Evolutionary conservation across 208 protist genomes (phyloP), one percentile per base, ranked within the genome.

Genomic region (Trypanosoma mega): DNA sequence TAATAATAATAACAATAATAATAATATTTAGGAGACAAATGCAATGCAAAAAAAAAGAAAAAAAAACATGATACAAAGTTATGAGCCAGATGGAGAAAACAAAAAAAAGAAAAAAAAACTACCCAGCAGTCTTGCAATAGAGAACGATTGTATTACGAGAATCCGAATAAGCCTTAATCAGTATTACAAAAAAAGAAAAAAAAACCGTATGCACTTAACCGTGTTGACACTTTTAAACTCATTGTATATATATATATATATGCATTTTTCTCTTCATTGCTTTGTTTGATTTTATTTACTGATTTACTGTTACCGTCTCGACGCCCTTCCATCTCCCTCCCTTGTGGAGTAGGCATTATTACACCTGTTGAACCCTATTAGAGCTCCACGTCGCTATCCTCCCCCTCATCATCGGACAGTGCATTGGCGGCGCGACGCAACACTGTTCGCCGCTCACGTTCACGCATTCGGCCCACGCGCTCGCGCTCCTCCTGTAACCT

Each of bases 381-480:
- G 18, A 65, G n/a, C 50, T 63, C 55, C 52, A 62, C 59, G 37
- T 65, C 58, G 31, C 54, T 62, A 31, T 67, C 59, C 6, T 62
- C 50, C 21, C 52, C 64, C 9, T 18, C 23, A 5, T 51, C 50
- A 59, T 20, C 1, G 18, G 2, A 3, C 11, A 21, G 14, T 3
- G n/a, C 27, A 4, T 43, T n/a, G 33, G 31, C 12, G 29, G 56
- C 30, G 33, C 56, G 55, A 16, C 82, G 64, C 4, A 85, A 39
- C 1, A 71, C 70, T 20, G 82, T 81, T 26, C 82, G 68, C 18
- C 82, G 65, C 37, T 89, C 82, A 11, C 82, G 74, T 48, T 89
- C 82, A 16, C 75, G 70, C 39, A 89, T 31, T 51, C 56, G 52
- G 23, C 55, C 43, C 24, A 90, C n/a, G 18, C 50, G 68, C 18